Conservation (phyloP, 1,284 basidiomycete genomes). For the Sporisorium sorghi region DNA sequence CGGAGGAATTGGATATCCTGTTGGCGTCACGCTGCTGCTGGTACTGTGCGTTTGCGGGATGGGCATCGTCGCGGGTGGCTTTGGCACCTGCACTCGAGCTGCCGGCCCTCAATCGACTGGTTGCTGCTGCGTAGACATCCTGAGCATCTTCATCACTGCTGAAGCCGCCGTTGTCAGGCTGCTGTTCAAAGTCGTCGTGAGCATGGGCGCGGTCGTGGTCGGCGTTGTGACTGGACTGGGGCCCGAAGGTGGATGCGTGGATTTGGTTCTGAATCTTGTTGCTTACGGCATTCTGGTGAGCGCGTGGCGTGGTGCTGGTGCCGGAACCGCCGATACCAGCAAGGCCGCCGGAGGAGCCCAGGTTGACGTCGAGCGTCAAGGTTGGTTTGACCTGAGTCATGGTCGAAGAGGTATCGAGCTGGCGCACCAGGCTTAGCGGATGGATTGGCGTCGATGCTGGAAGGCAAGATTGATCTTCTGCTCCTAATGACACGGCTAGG, state of each 20-base stretch:
- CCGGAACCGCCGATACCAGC: conserved; percentile 46
- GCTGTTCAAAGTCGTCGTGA: conserved; percentile 28
- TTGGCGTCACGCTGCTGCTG: conserved; percentile 24
- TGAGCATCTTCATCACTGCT: conserved; percentile 58
- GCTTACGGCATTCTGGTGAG: conserved; percentile 44
- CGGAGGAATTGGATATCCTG: conserved; percentile 19
- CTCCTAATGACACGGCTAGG: not conserved
- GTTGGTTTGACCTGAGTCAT: conserved; percentile 60
- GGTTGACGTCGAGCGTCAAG: conserved; percentile 61
- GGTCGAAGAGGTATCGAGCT: not conserved
- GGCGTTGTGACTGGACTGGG: conserved; percentile 16
- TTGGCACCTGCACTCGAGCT: conserved; percentile 45
- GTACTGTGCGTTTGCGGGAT: conserved; percentile 12
- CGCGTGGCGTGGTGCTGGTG: conserved; percentile 46
- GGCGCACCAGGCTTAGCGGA: not conserved
- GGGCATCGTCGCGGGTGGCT: conserved; percentile 45
- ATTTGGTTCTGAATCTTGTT: conserved; percentile 47
- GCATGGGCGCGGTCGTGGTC: conserved; percentile 28
- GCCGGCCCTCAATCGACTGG: conserved; percentile 48
- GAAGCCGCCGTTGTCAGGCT: conserved; percentile 55
- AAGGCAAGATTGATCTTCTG: not conserved
- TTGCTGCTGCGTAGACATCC: conserved; percentile 50
- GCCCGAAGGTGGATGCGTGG: conserved; percentile 49
- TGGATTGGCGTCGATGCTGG: not conserved
- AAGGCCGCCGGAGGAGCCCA: conserved; percentile 34